Evolutionary conservation across 352 stramenopile species (phyloP).

Genomic region (Globisporangium irregulare): DNA sequence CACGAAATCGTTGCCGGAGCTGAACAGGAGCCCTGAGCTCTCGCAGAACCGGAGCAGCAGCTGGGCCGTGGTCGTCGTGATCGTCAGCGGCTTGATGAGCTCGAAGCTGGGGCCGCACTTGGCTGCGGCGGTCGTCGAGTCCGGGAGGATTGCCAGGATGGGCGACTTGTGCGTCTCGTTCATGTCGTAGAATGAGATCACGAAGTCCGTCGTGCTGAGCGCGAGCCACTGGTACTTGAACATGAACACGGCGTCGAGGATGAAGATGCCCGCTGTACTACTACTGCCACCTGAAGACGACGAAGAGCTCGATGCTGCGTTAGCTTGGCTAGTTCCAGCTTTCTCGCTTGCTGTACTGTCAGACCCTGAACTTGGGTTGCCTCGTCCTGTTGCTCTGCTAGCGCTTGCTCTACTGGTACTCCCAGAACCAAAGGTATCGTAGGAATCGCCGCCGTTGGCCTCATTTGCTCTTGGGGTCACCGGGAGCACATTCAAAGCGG

Average conservation of each 20-base stretch:
- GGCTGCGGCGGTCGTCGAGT: constrained; percentile 14
- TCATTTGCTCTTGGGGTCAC: constrained; percentile 18
- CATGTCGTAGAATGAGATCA: constrained; percentile 81
- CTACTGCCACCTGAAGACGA: background rate
- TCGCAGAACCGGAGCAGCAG: constrained; percentile 67
- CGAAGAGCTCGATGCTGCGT: background rate
- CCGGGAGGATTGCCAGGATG: constrained; percentile 13
- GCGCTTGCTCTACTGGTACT: background rate
- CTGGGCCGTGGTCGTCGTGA: constrained; percentile 63
- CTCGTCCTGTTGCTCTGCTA: background rate
- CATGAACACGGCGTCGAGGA: constrained; percentile 69
- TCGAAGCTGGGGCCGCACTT: constrained; percentile 28
- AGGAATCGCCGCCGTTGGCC: background rate
- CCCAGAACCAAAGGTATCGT: background rate
- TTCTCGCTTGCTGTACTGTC: background rate
- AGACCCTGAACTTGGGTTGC: background rate
- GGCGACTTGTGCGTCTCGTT: constrained; percentile 43
- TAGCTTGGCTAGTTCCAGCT: background rate
- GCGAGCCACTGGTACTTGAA: constrained; percentile 56
- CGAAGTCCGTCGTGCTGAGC: constrained; percentile 73
- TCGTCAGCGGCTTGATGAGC: constrained; percentile 44
- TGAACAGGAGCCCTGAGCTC: constrained; percentile 43
- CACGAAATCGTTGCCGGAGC: constrained; percentile 63
- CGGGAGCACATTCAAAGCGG: constrained; percentile 6
- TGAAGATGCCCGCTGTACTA: constrained; percentile 36